Evolutionary conservation across 768 basidiomycete species (phyloP), one percentile per base, ranked within the genome.

Genomic region (Leccinellum rugosiceps): DNA sequence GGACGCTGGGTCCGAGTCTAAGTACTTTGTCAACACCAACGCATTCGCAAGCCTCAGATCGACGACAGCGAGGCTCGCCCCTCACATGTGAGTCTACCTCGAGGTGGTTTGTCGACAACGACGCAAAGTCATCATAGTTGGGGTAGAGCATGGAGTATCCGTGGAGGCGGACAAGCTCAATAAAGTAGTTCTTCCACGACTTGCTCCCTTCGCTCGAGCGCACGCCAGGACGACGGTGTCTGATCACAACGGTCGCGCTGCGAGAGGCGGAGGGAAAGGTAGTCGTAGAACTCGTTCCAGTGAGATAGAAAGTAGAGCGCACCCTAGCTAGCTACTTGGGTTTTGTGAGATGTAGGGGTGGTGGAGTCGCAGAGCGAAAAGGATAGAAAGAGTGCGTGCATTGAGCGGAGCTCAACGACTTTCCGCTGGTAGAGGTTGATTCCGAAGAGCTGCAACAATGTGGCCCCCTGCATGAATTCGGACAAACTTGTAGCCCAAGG

Each of bases 141-240:
- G 92, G 92, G 66, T 94, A 94, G 30, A 94, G 81, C 92, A 94
- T 94, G 52, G 85, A 82, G 71, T 91, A 92, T 3, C 92, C 90
- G 6, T 85, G 83, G 14, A 94, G 78, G 70, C 86, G 90, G 43
- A 83, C 84, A 54, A 94, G 78, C 71, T 94, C 92, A 72, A 93
- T 93, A 69, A 93, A 91, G 72, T 87, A 93, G 59, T 86, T 86
- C 72, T 94, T 94, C 92, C 92, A 94, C 7, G 89, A 92, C 50
- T 79, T 79, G 14, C 79, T 78, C 93, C 92, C 94, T 31, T 77
- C 73, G 75, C 90, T 94, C 31, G 90, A 93, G 45, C 91, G 85
- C 21, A 92, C 83, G 26, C 81, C 0, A 88, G 90, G 26, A 94
- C 90, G 62, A 94, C 76, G 44, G 74, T 59, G 45, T 66, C 74